These are phyloP conservation scores for Phlebopus sp. DNA, from an alignment of 1,284 basidiomycete genomes.

Conservation along the genomic window DNA sequence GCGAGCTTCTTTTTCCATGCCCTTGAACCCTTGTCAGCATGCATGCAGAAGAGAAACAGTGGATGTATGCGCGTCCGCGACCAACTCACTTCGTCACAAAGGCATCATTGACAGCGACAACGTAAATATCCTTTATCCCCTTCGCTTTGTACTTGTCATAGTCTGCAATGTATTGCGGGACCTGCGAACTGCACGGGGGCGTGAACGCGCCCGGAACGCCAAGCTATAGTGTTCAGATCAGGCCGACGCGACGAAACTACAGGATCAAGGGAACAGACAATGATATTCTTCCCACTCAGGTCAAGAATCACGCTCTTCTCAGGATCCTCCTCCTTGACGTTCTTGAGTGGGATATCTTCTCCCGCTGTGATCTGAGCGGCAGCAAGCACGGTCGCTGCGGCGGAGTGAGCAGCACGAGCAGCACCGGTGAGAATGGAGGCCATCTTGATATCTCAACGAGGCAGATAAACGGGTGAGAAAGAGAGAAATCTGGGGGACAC, in stretches of 20 bases:
- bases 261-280: constrained; percentile 54
- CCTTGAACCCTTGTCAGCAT: constrained; percentile 13
- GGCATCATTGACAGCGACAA: constrained; percentile 59
- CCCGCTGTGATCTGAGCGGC: constrained; percentile 50
- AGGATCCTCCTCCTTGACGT: constrained; percentile 58
- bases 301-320: constrained; percentile 49
- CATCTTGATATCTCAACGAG: constrained; percentile 33
- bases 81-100: constrained; percentile 43
- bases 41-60: neutral
- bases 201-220: constrained; percentile 53
- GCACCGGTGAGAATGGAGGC: constrained; percentile 44
- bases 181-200: constrained; percentile 39
- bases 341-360: constrained; percentile 41
- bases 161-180: constrained; percentile 52
- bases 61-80: neutral
- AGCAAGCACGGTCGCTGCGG: constrained; percentile 48
- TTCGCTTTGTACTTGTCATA: constrained; percentile 52
- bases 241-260: neutral
- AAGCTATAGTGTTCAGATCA: constrained; percentile 25
- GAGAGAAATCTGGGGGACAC: neutral
- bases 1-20: constrained; percentile 59
- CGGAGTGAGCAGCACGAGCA: constrained; percentile 52
- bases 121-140: constrained; percentile 53
- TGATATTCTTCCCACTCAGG: constrained; percentile 65
- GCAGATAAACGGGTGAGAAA: neutral